Conservation (phyloP, 345 rosid species). For the Salix dunnii region DNA sequence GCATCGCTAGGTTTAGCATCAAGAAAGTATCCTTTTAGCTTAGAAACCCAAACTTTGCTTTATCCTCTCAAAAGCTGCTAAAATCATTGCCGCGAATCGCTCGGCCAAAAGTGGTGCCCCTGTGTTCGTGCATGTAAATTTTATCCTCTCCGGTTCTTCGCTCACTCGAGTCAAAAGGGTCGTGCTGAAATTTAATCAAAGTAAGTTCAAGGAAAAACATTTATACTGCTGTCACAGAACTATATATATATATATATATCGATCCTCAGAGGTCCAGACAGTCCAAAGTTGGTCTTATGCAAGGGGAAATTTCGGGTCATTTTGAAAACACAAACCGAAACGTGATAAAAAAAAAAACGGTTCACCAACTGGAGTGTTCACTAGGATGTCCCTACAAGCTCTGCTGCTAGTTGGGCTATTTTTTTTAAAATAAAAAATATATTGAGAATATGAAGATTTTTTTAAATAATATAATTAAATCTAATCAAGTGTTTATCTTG, state of each 20-base stretch:
- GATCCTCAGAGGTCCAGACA: neutral
- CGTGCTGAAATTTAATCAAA: neutral
- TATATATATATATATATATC: too few species aligned
- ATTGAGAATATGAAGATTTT: too few species aligned
- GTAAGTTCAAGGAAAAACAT: neutral
- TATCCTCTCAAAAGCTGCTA: slow-evolving; percentile 1
- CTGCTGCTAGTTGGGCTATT: too few species aligned
- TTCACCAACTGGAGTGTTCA: neutral
- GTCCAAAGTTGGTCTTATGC: neutral
- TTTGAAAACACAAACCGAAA: neutral
- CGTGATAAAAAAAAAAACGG: neutral
- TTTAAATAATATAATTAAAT: too few species aligned
- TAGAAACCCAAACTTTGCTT: neutral
- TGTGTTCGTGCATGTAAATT: neutral
- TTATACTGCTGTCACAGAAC: neutral
- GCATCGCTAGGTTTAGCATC: neutral
- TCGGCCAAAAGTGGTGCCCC: neutral
- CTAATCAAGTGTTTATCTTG: too few species aligned
- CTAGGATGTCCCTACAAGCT: too few species aligned
- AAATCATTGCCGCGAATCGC: neutral
- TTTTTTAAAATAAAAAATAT: too few species aligned
- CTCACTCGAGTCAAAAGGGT: neutral
- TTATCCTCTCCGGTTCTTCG: neutral
- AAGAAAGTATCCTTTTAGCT: slow-evolving; percentile 3
- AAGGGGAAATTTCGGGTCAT: neutral